Percentiles rank a stretch among this genome's conserved stretches.
Conservation (phyloP, 2,329 filamentous ascomycete species). For the Penicillium sp. region DNA sequence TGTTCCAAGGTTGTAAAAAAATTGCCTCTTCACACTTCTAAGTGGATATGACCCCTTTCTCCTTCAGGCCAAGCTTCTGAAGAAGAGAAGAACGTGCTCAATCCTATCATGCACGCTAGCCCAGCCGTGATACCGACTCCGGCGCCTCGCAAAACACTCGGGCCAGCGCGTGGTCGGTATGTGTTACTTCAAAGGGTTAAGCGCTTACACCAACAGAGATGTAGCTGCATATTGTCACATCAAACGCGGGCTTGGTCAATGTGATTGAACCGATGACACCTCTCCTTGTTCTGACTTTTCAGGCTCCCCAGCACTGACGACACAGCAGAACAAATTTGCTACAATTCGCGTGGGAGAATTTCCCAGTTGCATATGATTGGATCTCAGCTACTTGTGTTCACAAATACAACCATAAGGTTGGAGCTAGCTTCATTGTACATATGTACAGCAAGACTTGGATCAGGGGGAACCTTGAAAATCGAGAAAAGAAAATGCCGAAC, state of each 20-base stretch:
- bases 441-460: not conserved
- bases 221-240: conserved; percentile 11
- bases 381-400: not conserved
- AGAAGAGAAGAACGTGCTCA: conserved; percentile 10
- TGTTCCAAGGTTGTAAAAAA: not conserved
- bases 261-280: not conserved
- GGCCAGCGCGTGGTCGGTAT: conserved; percentile 16
- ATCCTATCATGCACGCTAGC: conserved; percentile 5
- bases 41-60: conserved; percentile 11
- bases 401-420: not conserved
- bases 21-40: not conserved
- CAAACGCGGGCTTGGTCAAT: conserved; percentile 5
- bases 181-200: conserved; percentile 15
- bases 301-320: not conserved
- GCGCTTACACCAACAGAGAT: conserved; percentile 5
- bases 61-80: conserved; percentile 7
- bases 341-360: not conserved
- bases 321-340: not conserved
- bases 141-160: conserved; percentile 15
- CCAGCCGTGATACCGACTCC: not conserved
- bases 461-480: not conserved
- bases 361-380: not conserved
- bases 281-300: not conserved
- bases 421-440: not conserved
- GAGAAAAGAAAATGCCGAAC: no score